Evolutionary conservation across 2,329 filamentous ascomycete genomes (phyloP).

Genomic region (Penicillium sp.): DNA sequence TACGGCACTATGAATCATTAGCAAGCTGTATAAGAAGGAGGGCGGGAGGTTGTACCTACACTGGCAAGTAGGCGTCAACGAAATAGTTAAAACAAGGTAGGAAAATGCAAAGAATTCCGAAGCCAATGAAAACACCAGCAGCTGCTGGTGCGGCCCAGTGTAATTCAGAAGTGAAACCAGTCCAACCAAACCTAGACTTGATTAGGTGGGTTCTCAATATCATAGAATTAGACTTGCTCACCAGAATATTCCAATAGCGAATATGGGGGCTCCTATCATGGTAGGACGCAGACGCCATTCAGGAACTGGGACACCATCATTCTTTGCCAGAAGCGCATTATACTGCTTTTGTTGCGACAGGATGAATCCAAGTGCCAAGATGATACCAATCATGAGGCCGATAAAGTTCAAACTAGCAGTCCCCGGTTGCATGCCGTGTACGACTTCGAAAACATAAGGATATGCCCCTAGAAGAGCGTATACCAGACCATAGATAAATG

Average conservation of each 20-base stretch:
- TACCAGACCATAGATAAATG: conserved; percentile 37
- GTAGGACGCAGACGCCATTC: conserved; percentile 35
- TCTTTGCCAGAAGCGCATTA: conserved; percentile 27
- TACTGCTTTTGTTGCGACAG: conserved; percentile 33
- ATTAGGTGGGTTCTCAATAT: background rate
- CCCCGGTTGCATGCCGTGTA: conserved; percentile 34
- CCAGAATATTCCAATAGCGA: conserved; percentile 43
- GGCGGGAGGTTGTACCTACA: conserved; percentile 33
- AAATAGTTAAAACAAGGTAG: conserved; percentile 39
- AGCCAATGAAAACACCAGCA: conserved; percentile 32
- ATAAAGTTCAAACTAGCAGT: conserved; percentile 38
- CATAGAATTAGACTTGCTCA: conserved; percentile 1
- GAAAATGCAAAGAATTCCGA: conserved; percentile 37
- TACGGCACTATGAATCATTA: conserved; percentile 30
- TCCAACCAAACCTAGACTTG: conserved; percentile 36
- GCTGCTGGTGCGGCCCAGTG: conserved; percentile 34
- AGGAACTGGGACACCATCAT: conserved; percentile 26
- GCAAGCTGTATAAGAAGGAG: background rate
- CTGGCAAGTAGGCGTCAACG: conserved; percentile 40
- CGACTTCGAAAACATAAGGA: conserved; percentile 34
- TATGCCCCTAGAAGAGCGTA: conserved; percentile 36
- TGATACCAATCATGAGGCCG: conserved; percentile 32
- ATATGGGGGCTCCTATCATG: conserved; percentile 34
- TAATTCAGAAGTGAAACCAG: conserved; percentile 29
- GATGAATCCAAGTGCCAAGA: conserved; percentile 28